Percentiles rank a stretch among this genome's conserved stretches.
These are phyloP conservation scores for Pestalotiopsis sp. DNA, from an alignment of 2,329 filamentous ascomycete species.

Conservation along the genomic window DNA sequence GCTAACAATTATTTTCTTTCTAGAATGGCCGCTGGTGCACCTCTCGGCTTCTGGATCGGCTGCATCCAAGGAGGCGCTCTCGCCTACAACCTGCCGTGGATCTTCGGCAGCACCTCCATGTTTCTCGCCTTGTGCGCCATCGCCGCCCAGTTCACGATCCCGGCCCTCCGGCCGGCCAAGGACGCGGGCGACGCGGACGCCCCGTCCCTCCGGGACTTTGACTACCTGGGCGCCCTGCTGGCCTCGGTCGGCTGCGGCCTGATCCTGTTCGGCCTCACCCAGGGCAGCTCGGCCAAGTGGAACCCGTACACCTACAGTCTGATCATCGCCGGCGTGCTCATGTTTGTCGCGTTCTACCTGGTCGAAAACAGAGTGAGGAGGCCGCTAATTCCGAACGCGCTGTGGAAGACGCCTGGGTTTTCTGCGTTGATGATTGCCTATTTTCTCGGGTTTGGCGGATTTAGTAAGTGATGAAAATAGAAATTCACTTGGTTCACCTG, in stretches of 20 bases:
- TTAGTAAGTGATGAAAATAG: slow-evolving; percentile 16
- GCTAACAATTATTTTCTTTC: not conserved
- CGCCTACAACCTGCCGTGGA: slow-evolving; percentile 40
- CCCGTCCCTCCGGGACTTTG: slow-evolving; percentile 24
- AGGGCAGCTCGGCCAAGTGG: slow-evolving; percentile 36
- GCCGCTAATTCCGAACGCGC: slow-evolving; percentile 33
- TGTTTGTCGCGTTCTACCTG: slow-evolving; percentile 32
- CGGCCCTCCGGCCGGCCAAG: slow-evolving; percentile 33
- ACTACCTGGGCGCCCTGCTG: slow-evolving; percentile 31
- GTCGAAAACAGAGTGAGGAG: slow-evolving; percentile 32
- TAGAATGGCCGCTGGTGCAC: slow-evolving; percentile 35
- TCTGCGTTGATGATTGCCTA: slow-evolving; percentile 44
- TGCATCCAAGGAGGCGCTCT: slow-evolving; percentile 43
- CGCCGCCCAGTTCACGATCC: slow-evolving; percentile 41
- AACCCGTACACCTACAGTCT: slow-evolving; percentile 37
- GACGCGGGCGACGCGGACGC: slow-evolving; percentile 25
- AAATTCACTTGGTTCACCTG: not conserved
- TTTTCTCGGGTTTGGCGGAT: slow-evolving; percentile 41
- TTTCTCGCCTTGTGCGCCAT: slow-evolving; percentile 36
- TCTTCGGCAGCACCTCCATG: slow-evolving; percentile 45
- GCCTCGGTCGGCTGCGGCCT: slow-evolving; percentile 32
- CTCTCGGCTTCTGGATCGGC: slow-evolving; percentile 37
- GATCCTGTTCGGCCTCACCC: slow-evolving; percentile 36
- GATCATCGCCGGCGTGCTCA: slow-evolving; percentile 31
- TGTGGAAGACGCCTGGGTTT: slow-evolving; percentile 46